phyloP scores from a whole-genome alignment of 2,329 filamentous ascomycete species.

The Penicillium sp. region DNA sequence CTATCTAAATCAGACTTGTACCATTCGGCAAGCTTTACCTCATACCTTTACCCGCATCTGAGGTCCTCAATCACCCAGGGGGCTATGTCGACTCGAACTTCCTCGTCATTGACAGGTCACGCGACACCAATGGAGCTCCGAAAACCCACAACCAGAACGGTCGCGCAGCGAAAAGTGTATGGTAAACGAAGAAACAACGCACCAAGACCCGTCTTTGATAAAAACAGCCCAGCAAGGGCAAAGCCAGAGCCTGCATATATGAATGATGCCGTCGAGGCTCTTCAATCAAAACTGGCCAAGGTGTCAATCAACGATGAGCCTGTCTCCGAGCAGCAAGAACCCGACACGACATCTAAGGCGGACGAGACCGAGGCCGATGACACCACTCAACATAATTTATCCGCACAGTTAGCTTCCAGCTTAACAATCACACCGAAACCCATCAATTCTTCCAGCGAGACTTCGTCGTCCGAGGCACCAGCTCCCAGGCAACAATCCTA shows the following conservation, averaged over 20 bases:
- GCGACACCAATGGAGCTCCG: constrained; percentile 26
- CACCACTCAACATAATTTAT: not conserved
- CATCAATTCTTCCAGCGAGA: constrained; percentile 7
- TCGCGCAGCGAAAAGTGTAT: constrained; percentile 39
- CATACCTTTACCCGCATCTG: not conserved
- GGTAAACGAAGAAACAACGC: constrained; percentile 41
- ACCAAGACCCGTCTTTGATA: constrained; percentile 42
- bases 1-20: not conserved
- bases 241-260: constrained; percentile 3
- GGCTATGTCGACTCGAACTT: constrained; percentile 22
- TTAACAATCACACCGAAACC: not conserved
- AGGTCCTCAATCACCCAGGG: not conserved
- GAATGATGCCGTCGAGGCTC: constrained; percentile 26
- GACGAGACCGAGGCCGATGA: not conserved
- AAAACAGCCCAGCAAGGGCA: constrained; percentile 32
- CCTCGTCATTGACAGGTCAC: constrained; percentile 20
- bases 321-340: not conserved
- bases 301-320: constrained; percentile 31
- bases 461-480: constrained; percentile 1
- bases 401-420: not conserved
- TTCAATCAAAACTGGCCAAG: constrained; percentile 34
- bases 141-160: constrained; percentile 31
- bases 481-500: constrained; percentile 16
- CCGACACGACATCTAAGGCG: not conserved
- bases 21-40: not conserved